Evolutionary conservation across 495 filamentous ascomycete species (phyloP).

Genomic region (Venustampulla echinocandica): DNA sequence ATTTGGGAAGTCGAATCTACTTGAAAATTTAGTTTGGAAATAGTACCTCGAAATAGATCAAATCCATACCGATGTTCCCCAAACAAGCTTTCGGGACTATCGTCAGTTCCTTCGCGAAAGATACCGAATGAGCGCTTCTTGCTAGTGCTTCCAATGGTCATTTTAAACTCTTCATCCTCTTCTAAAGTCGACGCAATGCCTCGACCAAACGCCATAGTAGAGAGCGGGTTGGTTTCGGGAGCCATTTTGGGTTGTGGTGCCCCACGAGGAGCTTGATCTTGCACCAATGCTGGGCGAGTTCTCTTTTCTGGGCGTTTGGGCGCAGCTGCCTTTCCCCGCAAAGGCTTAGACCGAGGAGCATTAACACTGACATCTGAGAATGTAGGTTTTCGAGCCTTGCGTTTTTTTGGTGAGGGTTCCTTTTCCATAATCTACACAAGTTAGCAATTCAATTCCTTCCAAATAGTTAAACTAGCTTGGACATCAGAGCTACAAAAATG

Average conservation of each 20-base stretch:
- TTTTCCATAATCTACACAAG: not conserved
- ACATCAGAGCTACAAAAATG: not conserved
- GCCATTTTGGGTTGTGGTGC: not conserved
- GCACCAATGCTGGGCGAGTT: not conserved
- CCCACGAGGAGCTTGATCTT: not conserved
- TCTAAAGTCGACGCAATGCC: slow-evolving; percentile 8
- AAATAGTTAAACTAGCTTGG: not conserved
- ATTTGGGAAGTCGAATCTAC: slow-evolving; percentile 17
- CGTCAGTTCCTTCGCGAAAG: slow-evolving; percentile 26
- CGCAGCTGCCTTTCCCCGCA: slow-evolving; percentile 3
- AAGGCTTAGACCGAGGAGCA: slow-evolving; percentile 9
- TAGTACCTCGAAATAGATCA: not conserved
- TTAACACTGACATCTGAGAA: slow-evolving; percentile 10
- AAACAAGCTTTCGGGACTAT: slow-evolving; percentile 25
- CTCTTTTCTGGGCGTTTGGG: slow-evolving; percentile 3
- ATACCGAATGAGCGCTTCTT: slow-evolving; percentile 26
- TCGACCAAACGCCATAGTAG: slow-evolving; percentile 1
- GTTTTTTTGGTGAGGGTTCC: slow-evolving; percentile 15
- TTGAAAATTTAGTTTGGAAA: not conserved
- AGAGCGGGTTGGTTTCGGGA: slow-evolving; percentile 15
- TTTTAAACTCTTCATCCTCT: slow-evolving; percentile 18
- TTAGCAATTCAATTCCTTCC: not conserved
- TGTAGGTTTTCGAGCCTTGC: slow-evolving; percentile 12
- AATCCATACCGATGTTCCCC: slow-evolving; percentile 24
- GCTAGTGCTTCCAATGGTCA: slow-evolving; percentile 8